A percentile compares a stretch with the other conserved stretches of the same genome.
Evolutionary conservation across 2,329 filamentous ascomycete genomes (phyloP).

Genomic region (Thermoascus crustaceus): DNA sequence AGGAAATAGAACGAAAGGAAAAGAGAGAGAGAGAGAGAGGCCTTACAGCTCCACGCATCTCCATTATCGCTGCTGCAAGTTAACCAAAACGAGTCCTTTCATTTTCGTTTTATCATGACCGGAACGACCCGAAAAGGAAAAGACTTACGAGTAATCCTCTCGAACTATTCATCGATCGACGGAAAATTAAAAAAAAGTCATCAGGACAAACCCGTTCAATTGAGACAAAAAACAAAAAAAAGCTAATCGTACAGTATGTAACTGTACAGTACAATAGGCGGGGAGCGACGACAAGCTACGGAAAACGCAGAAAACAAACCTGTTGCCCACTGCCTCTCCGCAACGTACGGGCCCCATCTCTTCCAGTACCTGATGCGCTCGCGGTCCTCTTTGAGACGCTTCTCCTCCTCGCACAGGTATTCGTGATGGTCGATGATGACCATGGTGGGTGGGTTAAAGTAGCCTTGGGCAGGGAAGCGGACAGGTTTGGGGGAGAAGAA

Average conservation of each 20-base stretch:
- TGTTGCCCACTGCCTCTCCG: constrained; percentile 92
- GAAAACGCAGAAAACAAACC: constrained; percentile 45
- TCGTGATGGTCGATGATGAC: constrained; percentile 83
- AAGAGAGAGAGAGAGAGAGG: too few relatives aligned
- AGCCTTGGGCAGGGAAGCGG: neutral
- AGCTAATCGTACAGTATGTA: too few relatives aligned
- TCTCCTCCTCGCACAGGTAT: constrained; percentile 83
- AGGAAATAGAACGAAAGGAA: too few relatives aligned
- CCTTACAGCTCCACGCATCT: constrained; percentile 91
- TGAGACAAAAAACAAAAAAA: too few relatives aligned
- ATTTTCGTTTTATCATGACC: constrained; percentile 5
- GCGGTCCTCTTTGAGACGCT: constrained; percentile 76
- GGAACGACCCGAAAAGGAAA: constrained; percentile 7
- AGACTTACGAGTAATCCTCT: constrained; percentile 74
- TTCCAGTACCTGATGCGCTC: constrained; percentile 91
- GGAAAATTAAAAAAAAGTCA: constrained; percentile 14
- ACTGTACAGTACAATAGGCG: too few relatives aligned
- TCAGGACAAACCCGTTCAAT: constrained; percentile 12
- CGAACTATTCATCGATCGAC: constrained; percentile 62
- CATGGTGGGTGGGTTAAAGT: constrained; percentile 58
- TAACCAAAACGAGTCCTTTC: constrained; percentile 8
- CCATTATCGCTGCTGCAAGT: constrained; percentile 58
- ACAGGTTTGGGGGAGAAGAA: neutral
- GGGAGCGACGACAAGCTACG: too few relatives aligned
- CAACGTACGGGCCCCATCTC: constrained; percentile 91